These are phyloP conservation scores for Alternaria triticina DNA, from an alignment of 2,329 filamentous ascomycete species.

Conservation along the genomic window DNA sequence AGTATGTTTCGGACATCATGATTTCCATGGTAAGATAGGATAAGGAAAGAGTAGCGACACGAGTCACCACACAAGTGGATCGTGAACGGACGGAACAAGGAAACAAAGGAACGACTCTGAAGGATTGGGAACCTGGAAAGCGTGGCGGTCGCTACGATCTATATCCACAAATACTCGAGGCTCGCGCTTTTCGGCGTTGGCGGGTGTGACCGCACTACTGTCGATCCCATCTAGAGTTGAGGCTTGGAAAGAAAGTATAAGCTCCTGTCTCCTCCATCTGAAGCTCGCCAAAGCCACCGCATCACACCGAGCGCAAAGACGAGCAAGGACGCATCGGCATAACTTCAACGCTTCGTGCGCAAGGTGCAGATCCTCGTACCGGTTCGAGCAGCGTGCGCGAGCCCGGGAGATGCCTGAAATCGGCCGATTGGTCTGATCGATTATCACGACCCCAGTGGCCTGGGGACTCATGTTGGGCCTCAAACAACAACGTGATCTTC, in stretches of 20 bases:
- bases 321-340: not conserved
- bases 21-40: not conserved
- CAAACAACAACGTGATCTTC: not conserved
- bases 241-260: slow-evolving; percentile 1
- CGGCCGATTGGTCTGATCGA: not conserved
- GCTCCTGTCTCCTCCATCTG: not conserved
- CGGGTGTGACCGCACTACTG: not conserved
- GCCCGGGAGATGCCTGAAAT: not conserved
- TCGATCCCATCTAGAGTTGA: not conserved
- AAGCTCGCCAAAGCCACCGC: not conserved
- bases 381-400: not conserved
- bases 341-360: not conserved
- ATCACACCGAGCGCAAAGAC: not conserved
- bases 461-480: not conserved
- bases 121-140: not conserved
- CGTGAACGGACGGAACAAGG: not conserved
- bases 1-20: slow-evolving; percentile 4
- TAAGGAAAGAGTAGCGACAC: not conserved
- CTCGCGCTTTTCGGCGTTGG: not conserved
- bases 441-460: not conserved
- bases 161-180: not conserved
- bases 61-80: slow-evolving; percentile 1
- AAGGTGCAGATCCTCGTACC: not conserved
- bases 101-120: not conserved
- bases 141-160: not conserved